Percentiles rank a stretch among this genome's conserved stretches.
Evolutionary conservation across 2,329 filamentous ascomycete genomes (phyloP).

Genomic region (Thielaviopsis ethacetica): DNA sequence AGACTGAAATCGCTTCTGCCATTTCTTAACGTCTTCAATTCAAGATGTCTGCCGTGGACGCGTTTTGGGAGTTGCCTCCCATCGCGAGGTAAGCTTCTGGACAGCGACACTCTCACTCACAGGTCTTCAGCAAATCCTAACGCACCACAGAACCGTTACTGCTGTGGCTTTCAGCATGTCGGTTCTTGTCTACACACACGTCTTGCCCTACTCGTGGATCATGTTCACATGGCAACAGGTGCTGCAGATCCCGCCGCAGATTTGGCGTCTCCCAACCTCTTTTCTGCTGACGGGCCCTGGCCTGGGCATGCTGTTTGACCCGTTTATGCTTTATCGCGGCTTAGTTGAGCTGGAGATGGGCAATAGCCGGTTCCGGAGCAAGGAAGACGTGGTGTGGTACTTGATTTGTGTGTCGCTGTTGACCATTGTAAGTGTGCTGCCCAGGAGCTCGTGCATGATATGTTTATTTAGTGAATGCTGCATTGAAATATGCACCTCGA

Average conservation of each 20-base stretch:
- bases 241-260: slow-evolving; percentile 31
- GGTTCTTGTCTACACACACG: slow-evolving; percentile 35
- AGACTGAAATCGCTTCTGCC: background rate
- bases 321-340: slow-evolving; percentile 64
- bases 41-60: slow-evolving; percentile 15
- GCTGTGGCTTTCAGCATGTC: slow-evolving; percentile 46
- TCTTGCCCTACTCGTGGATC: slow-evolving; percentile 34
- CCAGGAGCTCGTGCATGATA: slow-evolving; percentile 6
- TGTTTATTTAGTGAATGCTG: slow-evolving; percentile 1
- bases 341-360: slow-evolving; percentile 55
- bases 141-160: slow-evolving; percentile 42
- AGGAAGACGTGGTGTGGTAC: slow-evolving; percentile 70
- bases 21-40: slow-evolving; percentile 11
- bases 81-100: slow-evolving; percentile 24
- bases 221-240: slow-evolving; percentile 35
- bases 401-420: slow-evolving; percentile 53
- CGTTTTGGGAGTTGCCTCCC: slow-evolving; percentile 25
- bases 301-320: slow-evolving; percentile 48
- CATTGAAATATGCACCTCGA: slow-evolving; percentile 26
- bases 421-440: slow-evolving; percentile 55
- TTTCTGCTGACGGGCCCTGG: slow-evolving; percentile 25
- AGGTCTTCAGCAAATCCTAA: slow-evolving; percentile 6
- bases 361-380: slow-evolving; percentile 54
- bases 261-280: slow-evolving; percentile 26
- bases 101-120: background rate